Evolutionary conservation across 768 basidiomycete genomes (phyloP), one percentile per base, ranked within the genome.

Genomic region (Leccinum obscurum): DNA sequence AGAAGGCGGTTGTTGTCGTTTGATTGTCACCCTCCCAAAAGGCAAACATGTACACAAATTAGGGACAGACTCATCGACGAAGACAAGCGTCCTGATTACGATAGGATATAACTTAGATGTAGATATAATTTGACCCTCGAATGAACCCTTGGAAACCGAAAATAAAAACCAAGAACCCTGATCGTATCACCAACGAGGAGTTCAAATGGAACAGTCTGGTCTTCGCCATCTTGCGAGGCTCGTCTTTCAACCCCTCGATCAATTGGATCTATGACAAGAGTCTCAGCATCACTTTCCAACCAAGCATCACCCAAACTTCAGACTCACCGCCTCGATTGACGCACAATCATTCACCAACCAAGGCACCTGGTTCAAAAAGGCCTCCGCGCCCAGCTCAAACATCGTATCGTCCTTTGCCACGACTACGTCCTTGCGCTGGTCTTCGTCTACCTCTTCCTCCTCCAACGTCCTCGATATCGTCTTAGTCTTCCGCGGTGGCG

Each of bases 361-460:
- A 2, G 56, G 57, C 2, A 62, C 28, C 41, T 62, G 66, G 1
- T 11, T 48, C 53, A 60, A 51, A 22, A 68, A 63, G 4, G 39
- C 34, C 28, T 69, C 53, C 7, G 66, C 59, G 6, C 46, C 26
- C 22, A 60, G 5, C 53, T 68, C 67, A 11, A 68, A 63, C 10
- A 61, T 26, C 1, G 52, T 32, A 49, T 69, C 61, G 3, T 61
- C 58, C 5, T 57, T 52, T 1, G 11, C 1, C 3, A 52, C 57
- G 3, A 10, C 1, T 3, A 17, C 8, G 4, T 11, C 15, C 0
- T 11, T 28, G 13, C 20, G 6, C 8, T 28, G 14, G 6, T 8
- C 7, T 9, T 28, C 4, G 2, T 39, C 37, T 39, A 17, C 6
- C 37, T 17, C 15, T 17, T 55, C 20, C 3, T n/a, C 28, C 6